Percentiles rank a stretch among this genome's conserved stretches.
These are phyloP conservation scores for Iris pallida DNA, from an alignment of 116 monocot species.

Conservation along the genomic window DNA sequence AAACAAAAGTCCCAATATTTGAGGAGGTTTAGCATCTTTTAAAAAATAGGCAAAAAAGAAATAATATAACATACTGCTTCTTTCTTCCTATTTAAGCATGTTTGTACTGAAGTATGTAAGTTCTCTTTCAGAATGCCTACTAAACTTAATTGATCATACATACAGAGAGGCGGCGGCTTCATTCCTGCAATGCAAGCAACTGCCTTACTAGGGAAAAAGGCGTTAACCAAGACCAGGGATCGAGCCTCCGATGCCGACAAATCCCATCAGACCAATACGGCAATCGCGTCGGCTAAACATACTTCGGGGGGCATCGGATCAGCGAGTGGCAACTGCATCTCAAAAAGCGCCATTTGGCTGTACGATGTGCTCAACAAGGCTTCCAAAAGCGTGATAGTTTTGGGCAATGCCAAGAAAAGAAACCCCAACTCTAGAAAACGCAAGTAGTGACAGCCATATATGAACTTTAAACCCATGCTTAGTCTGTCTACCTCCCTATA, in stretches of 20 bases:
- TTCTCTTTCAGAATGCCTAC: background rate
- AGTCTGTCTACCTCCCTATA: no score
- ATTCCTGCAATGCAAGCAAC: background rate
- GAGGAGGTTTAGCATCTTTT: no score
- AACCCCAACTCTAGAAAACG: constrained; percentile 17
- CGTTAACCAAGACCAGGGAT: constrained; percentile 14
- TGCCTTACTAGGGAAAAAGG: background rate
- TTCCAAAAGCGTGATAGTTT: constrained; percentile 27
- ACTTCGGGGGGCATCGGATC: constrained; percentile 16
- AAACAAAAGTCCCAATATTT: no score
- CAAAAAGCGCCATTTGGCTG: constrained; percentile 33
- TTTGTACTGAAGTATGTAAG: no score
- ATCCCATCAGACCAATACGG: constrained; percentile 11
- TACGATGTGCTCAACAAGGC: constrained; percentile 32
- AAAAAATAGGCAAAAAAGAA: no score
- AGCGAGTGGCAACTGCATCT: constrained; percentile 18
- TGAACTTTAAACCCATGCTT: no score
- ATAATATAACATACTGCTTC: no score
- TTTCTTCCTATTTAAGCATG: no score
- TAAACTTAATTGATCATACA: background rate
- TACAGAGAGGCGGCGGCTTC: background rate
- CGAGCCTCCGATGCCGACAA: constrained; percentile 4
- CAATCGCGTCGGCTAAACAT: constrained; percentile 21
- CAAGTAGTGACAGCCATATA: constrained; percentile 8
- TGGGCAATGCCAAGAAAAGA: constrained; percentile 19